These are phyloP conservation scores for Cardiospermum halicacabum DNA, from an alignment of 345 rosid species.

Conservation along the genomic window DNA sequence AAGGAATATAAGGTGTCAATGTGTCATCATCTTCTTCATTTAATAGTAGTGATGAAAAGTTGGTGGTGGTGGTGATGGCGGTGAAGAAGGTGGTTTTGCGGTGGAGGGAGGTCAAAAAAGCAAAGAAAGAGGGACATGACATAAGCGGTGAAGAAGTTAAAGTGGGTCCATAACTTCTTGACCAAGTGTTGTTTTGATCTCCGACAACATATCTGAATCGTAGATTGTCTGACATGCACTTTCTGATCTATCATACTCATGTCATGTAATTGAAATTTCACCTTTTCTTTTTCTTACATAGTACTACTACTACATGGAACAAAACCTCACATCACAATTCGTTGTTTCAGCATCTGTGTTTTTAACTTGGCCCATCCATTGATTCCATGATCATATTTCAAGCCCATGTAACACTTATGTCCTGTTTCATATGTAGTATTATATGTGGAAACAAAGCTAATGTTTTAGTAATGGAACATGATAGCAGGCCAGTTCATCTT, in stretches of 20 bases:
- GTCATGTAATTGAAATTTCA: too few relatives aligned
- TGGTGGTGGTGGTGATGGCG: background rate
- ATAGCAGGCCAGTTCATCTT: slow-evolving; percentile 14
- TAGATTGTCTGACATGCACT: slow-evolving; percentile 18
- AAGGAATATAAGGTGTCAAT: background rate
- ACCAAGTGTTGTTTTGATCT: slow-evolving; percentile 15
- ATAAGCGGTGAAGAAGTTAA: background rate
- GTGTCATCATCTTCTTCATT: background rate
- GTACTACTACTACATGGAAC: too few relatives aligned
- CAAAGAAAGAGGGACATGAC: background rate
- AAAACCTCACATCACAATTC: too few relatives aligned
- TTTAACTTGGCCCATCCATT: background rate
- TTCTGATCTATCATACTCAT: background rate
- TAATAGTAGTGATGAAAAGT: background rate
- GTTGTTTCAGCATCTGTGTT: background rate
- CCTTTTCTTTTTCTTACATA: background rate
- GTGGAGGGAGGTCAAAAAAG: background rate
- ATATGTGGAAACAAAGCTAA: background rate
- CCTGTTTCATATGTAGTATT: too few relatives aligned
- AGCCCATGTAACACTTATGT: background rate
- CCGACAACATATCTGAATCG: slow-evolving; percentile 26
- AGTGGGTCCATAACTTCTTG: slow-evolving; percentile 19
- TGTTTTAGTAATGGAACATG: background rate
- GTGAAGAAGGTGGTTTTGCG: background rate
- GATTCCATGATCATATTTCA: background rate